Conservation (phyloP, 108 stramenopile genomes). For the Stephanodiscus minutulus region DNA sequence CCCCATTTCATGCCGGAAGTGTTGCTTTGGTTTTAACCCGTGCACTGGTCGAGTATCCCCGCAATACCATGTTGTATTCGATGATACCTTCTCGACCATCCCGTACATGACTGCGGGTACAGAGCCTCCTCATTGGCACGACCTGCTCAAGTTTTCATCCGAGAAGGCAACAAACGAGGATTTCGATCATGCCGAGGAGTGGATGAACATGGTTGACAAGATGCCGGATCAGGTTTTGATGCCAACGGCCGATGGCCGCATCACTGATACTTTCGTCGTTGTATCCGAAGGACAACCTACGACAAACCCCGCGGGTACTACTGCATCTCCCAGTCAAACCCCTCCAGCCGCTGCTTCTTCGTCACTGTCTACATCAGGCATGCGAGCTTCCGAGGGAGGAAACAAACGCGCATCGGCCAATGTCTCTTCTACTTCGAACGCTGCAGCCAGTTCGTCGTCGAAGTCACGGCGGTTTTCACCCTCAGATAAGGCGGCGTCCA, state of each 20-base stretch:
- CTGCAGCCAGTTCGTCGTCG: not conserved
- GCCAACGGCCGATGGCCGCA: too few relatives aligned
- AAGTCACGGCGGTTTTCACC: not conserved
- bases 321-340: too few relatives aligned
- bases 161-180: slow-evolving; percentile 16
- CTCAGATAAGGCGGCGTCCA: not conserved
- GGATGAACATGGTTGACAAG: not conserved
- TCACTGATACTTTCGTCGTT: too few relatives aligned
- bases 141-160: slow-evolving; percentile 1
- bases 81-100: slow-evolving; percentile 16
- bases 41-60: slow-evolving; percentile 36
- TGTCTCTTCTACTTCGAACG: not conserved
- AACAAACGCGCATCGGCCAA: not conserved
- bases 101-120: slow-evolving; percentile 5
- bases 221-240: too few relatives aligned
- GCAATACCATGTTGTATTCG: slow-evolving; percentile 42
- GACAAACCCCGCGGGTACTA: not conserved
- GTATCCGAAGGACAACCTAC: not conserved
- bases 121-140: not conserved
- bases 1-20: too few relatives aligned
- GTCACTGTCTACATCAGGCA: too few relatives aligned
- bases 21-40: too few relatives aligned
- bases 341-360: not conserved
- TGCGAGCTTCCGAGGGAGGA: slow-evolving; percentile 12
- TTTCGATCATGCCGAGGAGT: not conserved